Base-by-base conservation (phyloP, 805 yeast genomes). In the Candida arabinofermentans region DNA sequence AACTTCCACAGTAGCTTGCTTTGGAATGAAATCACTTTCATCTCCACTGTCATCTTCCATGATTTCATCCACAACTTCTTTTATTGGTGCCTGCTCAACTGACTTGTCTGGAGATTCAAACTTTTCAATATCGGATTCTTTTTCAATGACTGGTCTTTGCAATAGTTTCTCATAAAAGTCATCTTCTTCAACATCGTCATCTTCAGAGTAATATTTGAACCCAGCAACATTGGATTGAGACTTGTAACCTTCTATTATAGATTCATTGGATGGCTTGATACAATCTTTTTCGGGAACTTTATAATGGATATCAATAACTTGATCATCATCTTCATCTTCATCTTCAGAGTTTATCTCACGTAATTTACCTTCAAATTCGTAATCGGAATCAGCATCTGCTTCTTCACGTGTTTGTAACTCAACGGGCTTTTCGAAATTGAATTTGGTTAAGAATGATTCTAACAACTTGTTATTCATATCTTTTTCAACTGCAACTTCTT, bases 391-490 rank as follows among this genome's bases (percentile, higher is more conserved):
- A 8, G 64, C 75, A 27, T 72, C 39, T 45, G 55, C 64, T n/a
- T 54, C 63, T 17, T 26, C 51, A 23, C 43, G 39, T 12, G 48
- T 48, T 22, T 62, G 62, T 14, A 71, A 53, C 1, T 63, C 71
- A 16, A 74, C 44, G 3, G 80, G 77, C 50, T 70, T 71, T 35
- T 77, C 80, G 47, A 78, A 78, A 51, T 81, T 74, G 46, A 69
- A 74, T 6, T 59, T 65, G 1, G 59, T 65, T 37, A 83, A 59
- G 39, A 83, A 54, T 5, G 66, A 61, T 3, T 74, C 73, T 24
- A 83, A 54, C 3, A 81, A 67, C 34, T 70, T 67, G 22, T 59
- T 66, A 34, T 71, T 73, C 47, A 71, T 71, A 17, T 66, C 67
- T 17, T 62, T 59, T 46, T 62, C 59, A 16, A 57, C 59, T 4